A percentile compares a stretch with the other conserved stretches of the same genome.
phyloP scores from a whole-genome alignment of 1,284 basidiomycete species.

The Apiotrichum domesticum region DNA sequence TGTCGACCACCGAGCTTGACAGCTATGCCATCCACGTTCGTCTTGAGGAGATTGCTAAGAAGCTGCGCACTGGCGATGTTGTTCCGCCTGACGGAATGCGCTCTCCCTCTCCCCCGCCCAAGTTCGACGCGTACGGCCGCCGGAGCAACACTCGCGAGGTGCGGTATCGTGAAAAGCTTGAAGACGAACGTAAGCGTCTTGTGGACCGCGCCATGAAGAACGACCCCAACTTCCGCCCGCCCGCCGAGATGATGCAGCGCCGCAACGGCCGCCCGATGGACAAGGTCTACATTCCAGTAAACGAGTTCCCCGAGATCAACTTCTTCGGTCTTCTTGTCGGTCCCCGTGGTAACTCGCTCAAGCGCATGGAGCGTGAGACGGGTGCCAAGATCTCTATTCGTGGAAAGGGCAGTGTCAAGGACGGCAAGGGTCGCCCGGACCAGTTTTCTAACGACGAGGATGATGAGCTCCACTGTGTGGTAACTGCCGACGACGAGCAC shows the following conservation, averaged over 20 bases:
- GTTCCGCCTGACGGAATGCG: conserved; percentile 92
- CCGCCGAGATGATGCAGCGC: conserved; percentile 75
- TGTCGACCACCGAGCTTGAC: conserved; percentile 86
- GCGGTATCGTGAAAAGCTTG: conserved; percentile 93
- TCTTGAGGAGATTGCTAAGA: conserved; percentile 94
- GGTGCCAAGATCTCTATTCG: conserved; percentile 98
- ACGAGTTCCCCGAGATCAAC: conserved; percentile 99
- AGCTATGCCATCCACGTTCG: conserved; percentile 91
- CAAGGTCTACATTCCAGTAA: conserved; percentile 98
- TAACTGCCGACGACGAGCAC: conserved; percentile 85
- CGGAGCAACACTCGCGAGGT: conserved; percentile 98
- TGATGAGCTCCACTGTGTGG: conserved; percentile 97
- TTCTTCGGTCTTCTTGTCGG: conserved; percentile 98
- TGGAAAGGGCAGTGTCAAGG: conserved; percentile 97
- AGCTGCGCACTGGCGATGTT: conserved; percentile 86
- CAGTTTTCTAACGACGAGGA: conserved; percentile 92
- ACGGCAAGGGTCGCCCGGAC: conserved; percentile 91
- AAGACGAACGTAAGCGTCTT: conserved; percentile 89
- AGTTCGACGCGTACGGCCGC: conserved; percentile 93
- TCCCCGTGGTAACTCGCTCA: conserved; percentile 95
- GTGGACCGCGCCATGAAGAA: conserved; percentile 95
- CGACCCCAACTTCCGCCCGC: conserved; percentile 94
- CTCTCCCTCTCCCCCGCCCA: conserved; percentile 92
- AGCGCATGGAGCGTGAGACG: conserved; percentile 97
- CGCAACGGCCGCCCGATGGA: conserved; percentile 85